These are phyloP conservation scores for Allantophomopsis lycopodina DNA, from an alignment of 2,329 filamentous ascomycete genomes.

Conservation along the genomic window DNA sequence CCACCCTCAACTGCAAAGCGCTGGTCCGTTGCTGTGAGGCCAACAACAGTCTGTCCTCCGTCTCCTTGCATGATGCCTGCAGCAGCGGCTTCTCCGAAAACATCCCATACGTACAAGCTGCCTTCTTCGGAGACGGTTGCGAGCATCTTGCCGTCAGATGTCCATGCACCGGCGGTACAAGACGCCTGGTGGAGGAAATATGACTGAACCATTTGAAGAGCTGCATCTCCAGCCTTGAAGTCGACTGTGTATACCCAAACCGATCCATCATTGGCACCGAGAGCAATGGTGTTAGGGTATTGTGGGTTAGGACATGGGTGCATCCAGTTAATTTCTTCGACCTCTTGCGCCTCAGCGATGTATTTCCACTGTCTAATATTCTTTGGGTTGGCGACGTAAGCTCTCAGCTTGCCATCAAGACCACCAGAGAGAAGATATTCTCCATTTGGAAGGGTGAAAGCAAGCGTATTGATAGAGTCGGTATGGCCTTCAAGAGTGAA, in stretches of 20 bases:
- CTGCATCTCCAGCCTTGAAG: conserved; percentile 39
- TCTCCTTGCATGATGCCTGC: conserved; percentile 41
- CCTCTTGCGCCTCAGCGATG: conserved; percentile 70
- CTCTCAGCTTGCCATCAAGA: conserved; percentile 69
- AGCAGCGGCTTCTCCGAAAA: conserved; percentile 20
- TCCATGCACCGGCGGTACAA: conserved; percentile 87
- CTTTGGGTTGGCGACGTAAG: conserved; percentile 42
- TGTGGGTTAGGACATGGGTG: conserved; percentile 55
- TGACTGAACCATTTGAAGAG: conserved; percentile 73
- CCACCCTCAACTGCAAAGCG: conserved; percentile 87
- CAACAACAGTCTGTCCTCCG: conserved; percentile 53
- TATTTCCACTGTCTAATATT: conserved; percentile 45
- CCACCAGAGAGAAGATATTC: conserved; percentile 80
- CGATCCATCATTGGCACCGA: conserved; percentile 81
- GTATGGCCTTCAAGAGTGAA: conserved; percentile 78
- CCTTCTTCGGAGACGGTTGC: conserved; percentile 83
- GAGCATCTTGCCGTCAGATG: conserved; percentile 71
- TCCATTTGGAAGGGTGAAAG: conserved; percentile 72
- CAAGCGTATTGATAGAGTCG: conserved; percentile 78
- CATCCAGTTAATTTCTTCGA: conserved; percentile 92
- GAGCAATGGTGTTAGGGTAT: conserved; percentile 68
- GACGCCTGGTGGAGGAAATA: conserved; percentile 83
- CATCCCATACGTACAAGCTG: conserved; percentile 81
- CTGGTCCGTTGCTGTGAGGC: conserved; percentile 69
- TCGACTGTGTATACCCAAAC: conserved; percentile 95